phyloP scores from a whole-genome alignment of 2,329 filamentous ascomycete species.

The Corynespora cassiicola region DNA sequence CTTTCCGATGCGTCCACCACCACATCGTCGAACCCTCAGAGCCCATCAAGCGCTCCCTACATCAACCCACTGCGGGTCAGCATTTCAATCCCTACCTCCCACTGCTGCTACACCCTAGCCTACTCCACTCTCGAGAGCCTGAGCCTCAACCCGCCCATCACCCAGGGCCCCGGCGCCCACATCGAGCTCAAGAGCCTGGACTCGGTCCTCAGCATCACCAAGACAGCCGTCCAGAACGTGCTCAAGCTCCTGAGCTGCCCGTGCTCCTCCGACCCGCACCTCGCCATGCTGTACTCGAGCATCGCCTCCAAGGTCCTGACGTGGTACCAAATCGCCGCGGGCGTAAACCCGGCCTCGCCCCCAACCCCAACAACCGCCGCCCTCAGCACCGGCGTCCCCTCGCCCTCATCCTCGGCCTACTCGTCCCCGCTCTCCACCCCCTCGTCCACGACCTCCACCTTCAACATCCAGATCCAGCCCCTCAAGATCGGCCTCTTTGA shows the following conservation, averaged over 20 bases:
- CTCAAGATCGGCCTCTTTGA: conserved; percentile 33
- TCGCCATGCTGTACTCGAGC: conserved; percentile 43
- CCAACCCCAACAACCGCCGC: conserved; percentile 16
- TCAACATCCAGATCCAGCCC: conserved; percentile 30
- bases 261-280: conserved; percentile 40
- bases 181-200: conserved; percentile 31
- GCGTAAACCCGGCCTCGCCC: conserved; percentile 22
- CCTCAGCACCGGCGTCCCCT: conserved; percentile 15
- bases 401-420: conserved; percentile 23
- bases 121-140: conserved; percentile 39
- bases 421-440: conserved; percentile 25
- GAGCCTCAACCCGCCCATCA: conserved; percentile 25
- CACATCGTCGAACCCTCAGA: conserved; percentile 23
- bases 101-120: conserved; percentile 38
- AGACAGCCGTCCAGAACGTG: conserved; percentile 33
- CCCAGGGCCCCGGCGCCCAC: conserved; percentile 13
- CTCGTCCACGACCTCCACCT: conserved; percentile 19
- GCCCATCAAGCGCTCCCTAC: conserved; percentile 17
- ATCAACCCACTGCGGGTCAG: conserved; percentile 21
- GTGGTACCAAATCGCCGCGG: conserved; percentile 40
- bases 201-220: conserved; percentile 33
- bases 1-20: conserved; percentile 13
- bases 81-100: conserved; percentile 26
- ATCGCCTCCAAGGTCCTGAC: conserved; percentile 40
- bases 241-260: conserved; percentile 35